Conservation (phyloP, 2,329 filamentous ascomycete species). For the Hymenoscyphus infarciens region DNA sequence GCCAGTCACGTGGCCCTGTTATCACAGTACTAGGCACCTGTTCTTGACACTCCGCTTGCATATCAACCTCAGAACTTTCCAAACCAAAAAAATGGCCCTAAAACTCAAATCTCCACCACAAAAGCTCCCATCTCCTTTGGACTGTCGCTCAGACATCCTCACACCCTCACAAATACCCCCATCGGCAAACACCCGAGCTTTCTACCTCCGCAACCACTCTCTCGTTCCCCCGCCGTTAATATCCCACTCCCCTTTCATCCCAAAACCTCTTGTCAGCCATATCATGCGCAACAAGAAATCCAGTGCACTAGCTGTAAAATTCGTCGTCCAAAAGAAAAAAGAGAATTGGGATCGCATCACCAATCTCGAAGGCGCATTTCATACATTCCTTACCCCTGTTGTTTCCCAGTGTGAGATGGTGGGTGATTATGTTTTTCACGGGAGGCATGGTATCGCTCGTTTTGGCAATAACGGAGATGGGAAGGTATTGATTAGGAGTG, state of each 20-base stretch:
- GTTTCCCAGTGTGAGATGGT: slow-evolving; percentile 23
- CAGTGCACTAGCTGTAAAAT: slow-evolving; percentile 26
- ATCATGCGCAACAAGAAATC: slow-evolving; percentile 28
- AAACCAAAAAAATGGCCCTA: not conserved
- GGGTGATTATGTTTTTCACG: slow-evolving; percentile 28
- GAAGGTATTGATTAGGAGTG: slow-evolving; percentile 17
- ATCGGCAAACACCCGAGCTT: slow-evolving; percentile 9
- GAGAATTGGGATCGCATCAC: slow-evolving; percentile 21
- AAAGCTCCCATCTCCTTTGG: not conserved
- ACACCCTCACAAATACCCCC: slow-evolving; percentile 15
- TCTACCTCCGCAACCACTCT: slow-evolving; percentile 16
- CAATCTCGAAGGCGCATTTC: slow-evolving; percentile 30
- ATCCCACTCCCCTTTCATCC: slow-evolving; percentile 24
- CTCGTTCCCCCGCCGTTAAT: slow-evolving; percentile 25
- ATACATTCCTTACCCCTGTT: slow-evolving; percentile 30
- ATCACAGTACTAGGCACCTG: too few relatives aligned
- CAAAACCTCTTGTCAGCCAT: slow-evolving; percentile 15
- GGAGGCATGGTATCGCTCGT: slow-evolving; percentile 20
- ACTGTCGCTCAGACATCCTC: slow-evolving; percentile 14
- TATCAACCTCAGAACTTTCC: not conserved
- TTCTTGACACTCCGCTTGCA: too few relatives aligned
- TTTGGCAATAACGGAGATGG: slow-evolving; percentile 15
- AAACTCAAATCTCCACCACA: slow-evolving; percentile 1
- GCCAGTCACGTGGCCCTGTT: too few relatives aligned
- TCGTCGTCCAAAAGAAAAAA: not conserved